Evolutionary conservation across 768 basidiomycete genomes (phyloP).

Genomic region (Zangia roseola): DNA sequence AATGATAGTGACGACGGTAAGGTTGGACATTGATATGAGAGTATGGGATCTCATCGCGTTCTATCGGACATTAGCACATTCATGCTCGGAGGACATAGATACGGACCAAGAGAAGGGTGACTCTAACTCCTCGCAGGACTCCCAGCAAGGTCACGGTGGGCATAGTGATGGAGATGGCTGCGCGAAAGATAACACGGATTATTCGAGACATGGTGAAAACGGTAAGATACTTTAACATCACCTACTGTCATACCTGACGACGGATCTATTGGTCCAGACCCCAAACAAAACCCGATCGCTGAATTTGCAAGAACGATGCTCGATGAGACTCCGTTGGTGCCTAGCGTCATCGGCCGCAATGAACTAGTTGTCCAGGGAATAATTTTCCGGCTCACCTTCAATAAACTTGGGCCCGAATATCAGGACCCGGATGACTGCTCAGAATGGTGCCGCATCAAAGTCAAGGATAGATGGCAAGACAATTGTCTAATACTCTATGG

Average conservation of each 20-base stretch:
- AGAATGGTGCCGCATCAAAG: conserved; percentile 1
- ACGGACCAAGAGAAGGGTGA: neutral
- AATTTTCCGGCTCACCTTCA: neutral
- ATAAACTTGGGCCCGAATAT: neutral
- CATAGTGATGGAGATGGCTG: neutral
- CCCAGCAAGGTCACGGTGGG: neutral
- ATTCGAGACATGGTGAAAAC: neutral
- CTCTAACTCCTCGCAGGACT: neutral
- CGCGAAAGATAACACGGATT: neutral
- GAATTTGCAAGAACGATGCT: neutral
- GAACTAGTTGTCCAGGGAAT: neutral
- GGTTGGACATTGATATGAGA: neutral
- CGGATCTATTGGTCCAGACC: neutral
- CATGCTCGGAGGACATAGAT: neutral
- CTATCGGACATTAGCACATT: neutral
- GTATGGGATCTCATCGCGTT: neutral
- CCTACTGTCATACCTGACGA: neutral
- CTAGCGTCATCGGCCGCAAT: neutral
- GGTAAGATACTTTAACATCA: neutral
- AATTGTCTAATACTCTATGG: conserved; percentile 1
- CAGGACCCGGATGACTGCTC: conserved; percentile 1
- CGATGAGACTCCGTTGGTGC: neutral
- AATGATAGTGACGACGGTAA: neutral
- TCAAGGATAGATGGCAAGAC: neutral
- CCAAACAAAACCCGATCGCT: neutral